Conservation (phyloP, 768 basidiomycete genomes). For the Russula compacta region DNA sequence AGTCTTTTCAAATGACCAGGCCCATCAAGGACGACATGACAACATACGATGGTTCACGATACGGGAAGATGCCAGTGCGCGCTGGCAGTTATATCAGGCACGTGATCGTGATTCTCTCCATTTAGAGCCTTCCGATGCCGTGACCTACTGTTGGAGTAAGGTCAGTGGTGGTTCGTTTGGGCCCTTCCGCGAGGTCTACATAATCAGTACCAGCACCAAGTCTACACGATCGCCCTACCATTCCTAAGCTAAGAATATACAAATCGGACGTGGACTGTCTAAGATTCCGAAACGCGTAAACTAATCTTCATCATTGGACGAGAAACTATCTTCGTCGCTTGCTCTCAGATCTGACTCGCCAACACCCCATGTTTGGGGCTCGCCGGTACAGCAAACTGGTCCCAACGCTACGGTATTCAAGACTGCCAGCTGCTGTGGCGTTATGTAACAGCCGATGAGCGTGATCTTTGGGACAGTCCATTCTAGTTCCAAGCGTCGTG, state of each 20-base stretch:
- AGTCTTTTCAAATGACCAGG: too few species aligned
- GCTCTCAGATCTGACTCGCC: background rate
- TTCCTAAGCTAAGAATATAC: background rate
- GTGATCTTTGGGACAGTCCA: background rate
- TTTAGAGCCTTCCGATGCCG: too few species aligned
- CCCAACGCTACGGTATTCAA: constrained; percentile 1
- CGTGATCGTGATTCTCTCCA: too few species aligned
- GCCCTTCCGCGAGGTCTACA: background rate
- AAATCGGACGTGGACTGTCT: background rate
- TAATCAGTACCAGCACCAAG: background rate
- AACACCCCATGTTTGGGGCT: constrained; percentile 10
- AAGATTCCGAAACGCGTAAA: background rate
- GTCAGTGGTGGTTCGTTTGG: too few species aligned
- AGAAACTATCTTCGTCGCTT: background rate
- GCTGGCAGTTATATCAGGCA: too few species aligned
- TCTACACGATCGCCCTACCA: too few species aligned
- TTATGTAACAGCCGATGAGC: constrained; percentile 5
- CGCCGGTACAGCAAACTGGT: background rate
- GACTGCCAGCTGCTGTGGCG: constrained; percentile 1
- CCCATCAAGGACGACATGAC: too few species aligned
- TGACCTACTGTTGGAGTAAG: too few species aligned
- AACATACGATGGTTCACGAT: too few species aligned
- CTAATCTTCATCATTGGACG: background rate
- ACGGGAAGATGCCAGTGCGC: too few species aligned
- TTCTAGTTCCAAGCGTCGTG: background rate